Evolutionary conservation across 106 monocot species (phyloP).

Genomic region (Narthecium ossifragum): DNA sequence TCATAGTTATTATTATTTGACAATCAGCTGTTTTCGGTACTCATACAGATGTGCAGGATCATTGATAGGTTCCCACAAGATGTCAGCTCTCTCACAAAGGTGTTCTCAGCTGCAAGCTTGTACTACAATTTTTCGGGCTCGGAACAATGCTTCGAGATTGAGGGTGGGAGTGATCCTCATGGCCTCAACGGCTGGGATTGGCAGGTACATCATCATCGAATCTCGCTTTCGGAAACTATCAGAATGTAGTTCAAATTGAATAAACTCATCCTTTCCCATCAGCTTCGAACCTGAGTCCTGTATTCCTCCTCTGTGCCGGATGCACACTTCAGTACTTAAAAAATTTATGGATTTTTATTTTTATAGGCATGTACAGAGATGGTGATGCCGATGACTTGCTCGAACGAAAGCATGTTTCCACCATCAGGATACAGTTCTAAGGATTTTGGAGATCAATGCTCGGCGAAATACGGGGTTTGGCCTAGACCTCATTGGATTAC

Average conservation of each 20-base stretch:
- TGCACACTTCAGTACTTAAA: too few species aligned
- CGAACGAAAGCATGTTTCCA: slow-evolving; percentile 76
- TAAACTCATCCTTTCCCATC: too few species aligned
- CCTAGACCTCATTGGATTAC: slow-evolving; percentile 89
- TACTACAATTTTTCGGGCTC: slow-evolving; percentile 70
- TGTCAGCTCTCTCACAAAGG: slow-evolving; percentile 38
- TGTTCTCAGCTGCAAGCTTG: slow-evolving; percentile 66
- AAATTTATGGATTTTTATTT: too few species aligned
- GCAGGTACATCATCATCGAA: too few species aligned
- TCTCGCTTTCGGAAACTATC: too few species aligned
- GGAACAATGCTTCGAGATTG: slow-evolving; percentile 56
- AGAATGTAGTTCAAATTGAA: too few species aligned
- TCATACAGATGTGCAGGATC: slow-evolving; percentile 76
- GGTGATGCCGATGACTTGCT: slow-evolving; percentile 80
- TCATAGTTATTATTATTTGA: not conserved
- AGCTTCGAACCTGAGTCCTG: too few species aligned
- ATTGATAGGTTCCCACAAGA: slow-evolving; percentile 57
- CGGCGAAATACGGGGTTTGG: slow-evolving; percentile 36
- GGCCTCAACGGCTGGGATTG: slow-evolving; percentile 77
- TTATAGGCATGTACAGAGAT: slow-evolving; percentile 85
- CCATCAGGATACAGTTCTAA: slow-evolving; percentile 40
- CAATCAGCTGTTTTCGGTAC: not conserved
- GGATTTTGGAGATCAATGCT: slow-evolving; percentile 32
- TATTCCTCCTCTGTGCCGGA: too few species aligned
- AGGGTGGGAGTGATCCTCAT: slow-evolving; percentile 45